Conservation (phyloP, 768 basidiomycete genomes). For the Coprinellus micaceus region DNA sequence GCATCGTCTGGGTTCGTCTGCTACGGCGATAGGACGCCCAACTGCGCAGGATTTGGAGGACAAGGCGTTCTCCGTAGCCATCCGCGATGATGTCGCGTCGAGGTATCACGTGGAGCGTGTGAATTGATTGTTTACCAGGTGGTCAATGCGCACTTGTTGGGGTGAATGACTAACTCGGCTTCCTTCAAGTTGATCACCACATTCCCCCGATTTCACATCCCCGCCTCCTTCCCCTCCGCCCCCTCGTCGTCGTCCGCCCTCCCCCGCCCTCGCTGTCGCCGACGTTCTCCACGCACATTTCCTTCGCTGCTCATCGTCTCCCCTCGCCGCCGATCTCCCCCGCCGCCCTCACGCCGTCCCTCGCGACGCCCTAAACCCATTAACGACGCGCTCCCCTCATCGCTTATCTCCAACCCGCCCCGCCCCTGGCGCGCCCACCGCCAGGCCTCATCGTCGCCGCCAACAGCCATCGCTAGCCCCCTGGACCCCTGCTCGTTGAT, state of each 20-base stretch:
- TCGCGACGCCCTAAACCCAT: constrained; percentile 21
- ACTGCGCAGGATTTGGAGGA: no score
- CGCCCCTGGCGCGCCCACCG: background rate
- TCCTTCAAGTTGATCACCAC: constrained; percentile 49
- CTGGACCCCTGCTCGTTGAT: constrained; percentile 27
- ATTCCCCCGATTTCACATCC: constrained; percentile 44
- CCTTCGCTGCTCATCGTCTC: constrained; percentile 16
- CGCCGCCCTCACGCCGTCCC: constrained; percentile 16
- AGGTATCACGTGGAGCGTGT: no score
- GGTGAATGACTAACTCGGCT: no score
- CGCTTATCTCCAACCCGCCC: constrained; percentile 9
- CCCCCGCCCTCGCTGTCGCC: constrained; percentile 13
- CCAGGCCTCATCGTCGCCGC: background rate
- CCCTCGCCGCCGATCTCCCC: constrained; percentile 14
- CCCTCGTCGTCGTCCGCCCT: constrained; percentile 21
- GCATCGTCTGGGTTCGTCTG: no score
- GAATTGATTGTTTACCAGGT: no score
- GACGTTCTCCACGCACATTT: constrained; percentile 10
- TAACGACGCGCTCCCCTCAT: constrained; percentile 11
- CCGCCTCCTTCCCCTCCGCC: constrained; percentile 27
- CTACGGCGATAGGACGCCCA: no score
- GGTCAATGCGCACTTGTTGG: no score
- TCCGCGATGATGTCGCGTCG: no score
- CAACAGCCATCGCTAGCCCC: constrained; percentile 9
- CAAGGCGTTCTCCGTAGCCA: no score